Base-by-base conservation (phyloP, 345 rosid species). In the Acer yangbiense region DNA sequence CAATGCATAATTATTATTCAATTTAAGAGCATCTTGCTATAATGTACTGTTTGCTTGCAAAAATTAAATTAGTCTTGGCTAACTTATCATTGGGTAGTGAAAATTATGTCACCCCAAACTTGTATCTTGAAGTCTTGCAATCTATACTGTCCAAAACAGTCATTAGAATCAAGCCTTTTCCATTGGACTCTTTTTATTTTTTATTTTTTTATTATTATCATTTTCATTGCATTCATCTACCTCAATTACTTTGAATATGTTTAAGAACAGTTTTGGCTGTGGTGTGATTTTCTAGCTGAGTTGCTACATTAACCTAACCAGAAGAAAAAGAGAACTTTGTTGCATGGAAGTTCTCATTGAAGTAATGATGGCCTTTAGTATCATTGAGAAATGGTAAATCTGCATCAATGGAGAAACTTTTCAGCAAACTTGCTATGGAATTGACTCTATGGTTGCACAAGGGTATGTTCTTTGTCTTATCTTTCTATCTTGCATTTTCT, bases 371-470 rank as follows among this genome's bases (percentile, higher is more conserved):
- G 29, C 65, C 35, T 11, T 23, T 39, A 72, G 75, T 55, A 18
- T 29, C n/a, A 16, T 5, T 16, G 16, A 16, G 57, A 52, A 52
- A 52, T 52, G 57, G 57, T 52, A 52, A 16, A 14, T 17, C 18
- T 16, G 18, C 20, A 14, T 39, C 32, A 57, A 55, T 55, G 13
- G 46, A n/a, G 29, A 14, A 72, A 57, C 21, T 14, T 20, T 27
- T 7, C 27, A 16, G 39, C 13, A 39, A 20, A 44, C 32, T 1
- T 57, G 29, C 21, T 25, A n/a, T 29, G 65, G 52, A 72, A 32
- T 72, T 57, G 65, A 72, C 65, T 71, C 9, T 18, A 29, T n/a
- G 65, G 17, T 27, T 69, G 41, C 60, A 20, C 55, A 23, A 61
- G 41, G n/a, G n/a, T 73, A 39, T 39, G 76, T 43, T 9, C 7